A percentile compares a stretch with the other conserved stretches of the same genome.
phyloP scores from a whole-genome alignment of 352 stramenopile species.

The Phytophthora idaei region DNA sequence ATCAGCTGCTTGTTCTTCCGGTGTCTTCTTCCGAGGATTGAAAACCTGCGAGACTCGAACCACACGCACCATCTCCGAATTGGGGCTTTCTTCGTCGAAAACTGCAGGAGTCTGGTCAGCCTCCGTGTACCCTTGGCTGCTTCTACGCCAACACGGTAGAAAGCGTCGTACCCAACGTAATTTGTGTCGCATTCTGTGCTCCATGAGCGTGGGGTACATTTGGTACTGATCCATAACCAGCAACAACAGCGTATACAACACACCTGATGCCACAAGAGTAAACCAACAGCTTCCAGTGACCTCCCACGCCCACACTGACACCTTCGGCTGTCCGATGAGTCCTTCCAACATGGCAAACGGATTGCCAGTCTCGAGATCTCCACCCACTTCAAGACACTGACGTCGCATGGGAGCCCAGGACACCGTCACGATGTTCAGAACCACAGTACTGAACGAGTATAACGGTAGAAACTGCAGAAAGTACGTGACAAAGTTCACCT shows the following conservation, averaged over 20 bases:
- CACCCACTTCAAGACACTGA: conserved; percentile 43
- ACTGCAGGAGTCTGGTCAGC: conserved; percentile 25
- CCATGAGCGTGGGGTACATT: conserved; percentile 72
- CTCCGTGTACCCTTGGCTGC: conserved; percentile 30
- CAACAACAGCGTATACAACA: conserved; percentile 60
- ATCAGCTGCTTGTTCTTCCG: conserved; percentile 8
- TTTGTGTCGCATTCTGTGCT: conserved; percentile 36
- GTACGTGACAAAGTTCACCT: conserved; percentile 44
- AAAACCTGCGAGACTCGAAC: conserved; percentile 67
- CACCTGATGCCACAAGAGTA: conserved; percentile 45
- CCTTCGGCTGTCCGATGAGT: conserved; percentile 1
- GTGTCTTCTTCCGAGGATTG: conserved; percentile 40
- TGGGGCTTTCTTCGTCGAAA: conserved; percentile 38
- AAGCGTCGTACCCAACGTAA: conserved; percentile 30
- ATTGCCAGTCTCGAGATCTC: conserved; percentile 19
- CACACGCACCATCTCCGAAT: conserved; percentile 51
- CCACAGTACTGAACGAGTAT: conserved; percentile 53
- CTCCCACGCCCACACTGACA: conserved; percentile 58
- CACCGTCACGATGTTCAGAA: conserved; percentile 60
- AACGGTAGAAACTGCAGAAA: conserved; percentile 69
- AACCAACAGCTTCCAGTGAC: conserved; percentile 49
- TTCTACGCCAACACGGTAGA: conserved; percentile 18
- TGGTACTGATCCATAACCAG: conserved; percentile 63
- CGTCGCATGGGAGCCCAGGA: conserved; percentile 48
- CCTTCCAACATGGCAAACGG: conserved; percentile 27